Base-by-base conservation (phyloP, 2,329 filamentous ascomycete species). In the Fusarium torulosum region DNA sequence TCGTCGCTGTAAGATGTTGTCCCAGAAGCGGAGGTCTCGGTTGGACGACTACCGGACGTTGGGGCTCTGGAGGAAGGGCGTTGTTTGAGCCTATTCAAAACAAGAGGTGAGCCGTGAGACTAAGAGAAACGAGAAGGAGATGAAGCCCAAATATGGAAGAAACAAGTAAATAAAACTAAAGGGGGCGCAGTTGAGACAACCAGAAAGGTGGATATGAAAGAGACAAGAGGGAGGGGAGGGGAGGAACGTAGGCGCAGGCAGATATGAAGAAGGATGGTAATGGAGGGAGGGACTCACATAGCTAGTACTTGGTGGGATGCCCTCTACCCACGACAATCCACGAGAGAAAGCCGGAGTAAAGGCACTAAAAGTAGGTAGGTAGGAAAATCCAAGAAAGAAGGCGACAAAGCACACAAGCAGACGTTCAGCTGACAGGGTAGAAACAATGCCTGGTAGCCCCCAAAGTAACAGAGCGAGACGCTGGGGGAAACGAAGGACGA, bases 271-370 rank as follows among this genome's bases (percentile, higher is more conserved):
- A 65, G 67, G 53, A 66, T 51, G 49, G 51, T 61, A 61, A 60
- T 44, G 64, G 57, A 53, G 69, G 63, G 63, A 67, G 57, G 71
- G 63, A 81, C 81, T 81, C 74, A 83, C 81, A 82, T 82, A 81
- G 75, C 77, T 79, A 75, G 77, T 68, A 73, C 67, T 72, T 72
- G 67, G 69, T 61, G 70, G 72, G 73, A 75, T 77, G 76, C 78
- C 78, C 77, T 82, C 79, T 75, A 78, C 83, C 79, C 80, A 75
- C 82, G 79, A 84, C 82, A 72, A 80, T 81, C 79, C 77, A 74
- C 63, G 70, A 72, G 72, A 80, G 78, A 81, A 75, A 76, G 81
- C 77, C 80, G 79, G 80, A 83, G 80, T 72, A 80, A 81, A 81
- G 78, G 78, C 74, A 75, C 67, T 61, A 59, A 65, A 70, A 57